Base-by-base conservation (phyloP, 2,329 filamentous ascomycete genomes). In the Penicillium sp. region DNA sequence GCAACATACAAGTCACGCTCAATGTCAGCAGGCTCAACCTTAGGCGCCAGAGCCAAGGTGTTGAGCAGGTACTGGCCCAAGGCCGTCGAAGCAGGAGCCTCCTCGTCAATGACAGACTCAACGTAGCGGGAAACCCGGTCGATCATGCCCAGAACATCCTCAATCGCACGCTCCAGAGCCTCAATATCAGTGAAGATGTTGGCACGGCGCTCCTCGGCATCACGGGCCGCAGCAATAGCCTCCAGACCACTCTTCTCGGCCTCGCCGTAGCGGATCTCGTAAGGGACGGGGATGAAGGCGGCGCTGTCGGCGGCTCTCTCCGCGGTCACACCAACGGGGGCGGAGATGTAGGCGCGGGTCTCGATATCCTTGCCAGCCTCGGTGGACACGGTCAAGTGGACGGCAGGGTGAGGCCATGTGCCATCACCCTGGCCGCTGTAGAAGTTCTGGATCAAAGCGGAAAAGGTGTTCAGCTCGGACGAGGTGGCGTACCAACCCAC, bases 401-500 rank as follows among this genome's bases (percentile, higher is more conserved):
- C 85, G 58, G 93, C 91, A n/a, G 93, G 93, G 74, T 96, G 88
- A 46, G 93, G 93, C 77, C 86, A 96, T 50, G 93, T 98, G 68
- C 93, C 93, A 58, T 95, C 95, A 66, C 95, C 91, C 66, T 94
- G 89, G 67, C 88, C 87, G 67, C 87, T 88, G 78, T 97, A 98
- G 79, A 97, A 98, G 79, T 98, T 98, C 75, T 98, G 93, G 74
- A 95, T 98, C 64, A 98, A 82, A 63, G 93, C 93, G 69, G 86
- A 93, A 79, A 98, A 98, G 69, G 86, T 95, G 82, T 98, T 97
- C 67, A 98, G 82, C 74, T 97, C 91, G 70, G 88, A 85, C 66
- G 86, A 89, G 43, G 93, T 98, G 57, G 93, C 95, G 76, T 98
- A 98, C 93, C 93, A 98, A 66, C 93, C 93, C 55, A 98, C 85